A percentile compares a stretch with the other conserved stretches of the same genome.
phyloP scores from a whole-genome alignment of 176 grass and related monocot species.

The Aegilops tauschii region DNA sequence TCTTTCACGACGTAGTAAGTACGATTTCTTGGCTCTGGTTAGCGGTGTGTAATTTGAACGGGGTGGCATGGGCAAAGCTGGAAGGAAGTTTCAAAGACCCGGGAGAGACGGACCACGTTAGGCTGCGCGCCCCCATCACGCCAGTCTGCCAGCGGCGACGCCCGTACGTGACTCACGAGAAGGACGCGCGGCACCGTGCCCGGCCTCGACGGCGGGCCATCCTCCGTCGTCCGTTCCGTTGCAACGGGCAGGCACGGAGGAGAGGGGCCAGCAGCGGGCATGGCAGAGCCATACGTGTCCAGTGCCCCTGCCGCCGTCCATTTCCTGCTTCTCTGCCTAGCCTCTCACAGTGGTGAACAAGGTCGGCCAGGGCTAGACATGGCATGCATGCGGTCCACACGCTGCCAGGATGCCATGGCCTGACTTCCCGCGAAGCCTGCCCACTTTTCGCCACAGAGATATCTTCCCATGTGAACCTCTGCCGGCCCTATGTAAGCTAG shows the following conservation, averaged over 20 bases:
- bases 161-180: not conserved
- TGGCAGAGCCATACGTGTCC: not conserved
- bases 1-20: not conserved
- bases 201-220: not conserved
- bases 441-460: not conserved
- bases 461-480: not conserved
- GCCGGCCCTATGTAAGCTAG: not conserved
- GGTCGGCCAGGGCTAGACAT: not conserved
- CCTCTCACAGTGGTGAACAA: not conserved
- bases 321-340: not conserved
- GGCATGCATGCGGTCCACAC: conserved; percentile 13
- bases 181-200: not conserved
- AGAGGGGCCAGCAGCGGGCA: not conserved
- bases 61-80: not conserved
- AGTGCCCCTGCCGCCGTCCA: not conserved
- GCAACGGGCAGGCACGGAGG: not conserved
- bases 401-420: not conserved
- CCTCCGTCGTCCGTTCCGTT: not conserved
- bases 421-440: not conserved
- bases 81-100: not conserved
- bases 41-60: not conserved
- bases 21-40: not conserved
- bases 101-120: not conserved
- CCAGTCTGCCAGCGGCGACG: not conserved
- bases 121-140: not conserved